Evolutionary conservation across 2,329 filamentous ascomycete genomes (phyloP), one percentile per base, ranked within the genome.

Genomic region (Pseudogymnoascus sp.): DNA sequence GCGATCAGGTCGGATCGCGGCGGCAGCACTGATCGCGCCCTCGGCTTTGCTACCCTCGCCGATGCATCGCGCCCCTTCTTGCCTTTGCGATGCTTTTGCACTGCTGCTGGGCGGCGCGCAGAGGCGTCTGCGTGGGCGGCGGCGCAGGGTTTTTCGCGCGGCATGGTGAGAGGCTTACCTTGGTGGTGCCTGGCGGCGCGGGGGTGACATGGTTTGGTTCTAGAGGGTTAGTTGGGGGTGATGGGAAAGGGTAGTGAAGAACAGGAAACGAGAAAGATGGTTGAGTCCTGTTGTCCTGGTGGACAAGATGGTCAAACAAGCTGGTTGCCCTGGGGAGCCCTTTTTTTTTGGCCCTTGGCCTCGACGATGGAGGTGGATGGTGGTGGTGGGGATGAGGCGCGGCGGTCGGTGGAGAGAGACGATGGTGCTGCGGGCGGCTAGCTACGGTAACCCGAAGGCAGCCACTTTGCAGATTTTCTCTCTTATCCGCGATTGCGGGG

Each of bases 1-100:
- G 69, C 73, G 36, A 71, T 67, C 9, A 74, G 67, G 61, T 71
- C 70, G 8, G 70, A 60, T 9, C 71, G 72, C 23, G 69, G 67
- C 50, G 69, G 70, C 33, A 62, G 31, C 65, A 36, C 68, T 68
- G 72, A 2, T 1, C 28, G 71, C 73, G 47, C 65, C 62, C n/a
- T 69, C 69, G 72, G 71, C 62, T 19, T 69, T 9, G 57, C 61
- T 61, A 23, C 38, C 57, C 21, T 65, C 59, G 67, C 21, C 59
- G 67, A 19, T 50, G 69, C 63, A 68, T 73, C 60, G 9, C 71
- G 67, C 40, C 21, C 13, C 15, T 28, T 36, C 42, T 44, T 53
- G 40, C 61, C 42, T 19, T 63, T 62, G 28, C 57, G 40, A 19
- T 61, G 64, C 47, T 47, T 67, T 11, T 53, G 44, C 44, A 53